Evolutionary conservation across 768 basidiomycete species (phyloP), one percentile per base, ranked within the genome.

Genomic region (Erythrobasidium yunnanense): DNA sequence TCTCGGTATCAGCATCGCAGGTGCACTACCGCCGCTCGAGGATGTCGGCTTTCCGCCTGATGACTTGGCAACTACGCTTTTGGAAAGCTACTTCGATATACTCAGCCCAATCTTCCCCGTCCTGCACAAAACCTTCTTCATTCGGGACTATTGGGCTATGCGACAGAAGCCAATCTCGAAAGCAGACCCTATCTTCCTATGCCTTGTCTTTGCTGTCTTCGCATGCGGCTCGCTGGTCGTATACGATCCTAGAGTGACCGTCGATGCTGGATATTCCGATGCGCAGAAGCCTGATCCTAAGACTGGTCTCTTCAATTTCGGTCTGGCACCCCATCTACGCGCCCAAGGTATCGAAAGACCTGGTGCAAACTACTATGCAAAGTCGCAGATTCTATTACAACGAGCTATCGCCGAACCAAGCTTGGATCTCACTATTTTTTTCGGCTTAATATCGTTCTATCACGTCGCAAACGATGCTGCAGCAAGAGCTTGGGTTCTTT

Each of bases 401-500:
- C 34, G 47, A 8, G 30, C 34, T 22, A 25, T 66, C 22, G 35
- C 53, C 20, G 8, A 55, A 18, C 51, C 53, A 6, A 15, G 52
- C n/a, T 22, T 54, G 27, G 25, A 54, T 38, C 52, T 55, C 11
- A 54, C 35, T 3, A 54, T 66, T 1, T 34, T 54, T 15, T 54
- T 55, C 29, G 65, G 52, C 33, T 22, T 54, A 4, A 34, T 66
- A 13, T 35, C 32, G 34, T 54, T 32, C 35, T 54, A 35, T 30
- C 35, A 54, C 53, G 35, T 38, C 34, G 33, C 51, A 53, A 66
- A 54, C 53, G 45, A 54, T 46, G 53, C 65, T 27, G 57, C 57
- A 3, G 65, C 65, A 4, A 38, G 65, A 45, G 53, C 65, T 18
- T 66, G 65, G 65, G 30, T 66, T 15, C 34, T 66, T 20, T 42